Base-by-base conservation (phyloP, 331 rosid species). In the Cucumis variabilis region DNA sequence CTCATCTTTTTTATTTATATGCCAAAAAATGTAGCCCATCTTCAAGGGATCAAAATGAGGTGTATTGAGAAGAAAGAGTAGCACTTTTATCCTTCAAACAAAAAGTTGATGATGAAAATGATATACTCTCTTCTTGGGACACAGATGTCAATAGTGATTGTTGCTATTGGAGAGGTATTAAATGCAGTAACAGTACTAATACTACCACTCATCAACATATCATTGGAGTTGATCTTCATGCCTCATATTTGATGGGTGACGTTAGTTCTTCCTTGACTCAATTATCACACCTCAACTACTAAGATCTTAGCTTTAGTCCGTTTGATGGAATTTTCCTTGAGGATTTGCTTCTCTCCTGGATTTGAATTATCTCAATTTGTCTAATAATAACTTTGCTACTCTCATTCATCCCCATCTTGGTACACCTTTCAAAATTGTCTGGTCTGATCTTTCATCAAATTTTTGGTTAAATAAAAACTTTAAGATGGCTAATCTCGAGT, bases 121-220 rank as follows among this genome's bases (percentile, higher is more conserved):
- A 13, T 20, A 75, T 75, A 44, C 75, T 92, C 46, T 53, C 78
- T 51, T 87, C 91, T 0, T 86, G 86, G 91, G 85, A 67, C 4
- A 24, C 73, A 24, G 19, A 53, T 14, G 62, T 33, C 41, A 6
- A 55, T 33, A 37, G 25, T 37, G 80, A 85, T 8, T 90, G 93
- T 16, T 90, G 91, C 71, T 82, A 83, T 28, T 93, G 92, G 95
- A 25, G 23, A 10, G 90, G 23, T 33, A 5, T 33, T 33, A 33
- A 0, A 3, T 89, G 92, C 24, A 83, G 11, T 86, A 82, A 82
- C 33, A 0, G n/a, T n/a, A n/a, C 2, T 19, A 44, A 44, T 44
- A 60, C 87, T 2, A 85, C 65, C 65, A 58, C 65, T 58, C 65
- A 83, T 4, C 91, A 53, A 86, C 91, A 53, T 89, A 84, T 88